Percentiles rank a stretch among this genome's conserved stretches.
Conservation (phyloP, 2,329 filamentous ascomycete genomes). For the Nectriaceae sp. region DNA sequence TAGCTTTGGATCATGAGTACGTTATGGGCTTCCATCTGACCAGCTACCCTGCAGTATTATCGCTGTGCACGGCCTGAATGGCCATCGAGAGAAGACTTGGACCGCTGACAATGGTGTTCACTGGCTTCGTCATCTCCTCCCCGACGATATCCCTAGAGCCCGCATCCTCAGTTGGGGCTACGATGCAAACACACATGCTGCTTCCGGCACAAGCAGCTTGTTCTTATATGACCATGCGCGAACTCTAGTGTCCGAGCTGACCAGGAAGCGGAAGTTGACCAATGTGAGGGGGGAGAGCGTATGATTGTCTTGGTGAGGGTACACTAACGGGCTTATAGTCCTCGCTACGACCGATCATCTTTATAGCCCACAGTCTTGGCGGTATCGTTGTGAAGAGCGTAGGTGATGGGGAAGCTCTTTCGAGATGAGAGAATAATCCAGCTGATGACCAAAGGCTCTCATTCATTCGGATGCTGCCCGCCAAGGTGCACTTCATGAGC, state of each 20-base stretch:
- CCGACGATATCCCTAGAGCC: not conserved
- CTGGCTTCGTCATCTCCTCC: not conserved
- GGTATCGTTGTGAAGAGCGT: constrained; percentile 7
- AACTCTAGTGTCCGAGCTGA: constrained; percentile 1
- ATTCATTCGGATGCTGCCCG: constrained; percentile 6
- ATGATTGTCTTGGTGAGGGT: not conserved
- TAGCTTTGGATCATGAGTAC: not conserved
- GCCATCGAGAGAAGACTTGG: not conserved
- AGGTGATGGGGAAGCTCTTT: too few relatives aligned
- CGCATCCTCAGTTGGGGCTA: constrained; percentile 5
- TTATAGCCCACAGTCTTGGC: constrained; percentile 5
- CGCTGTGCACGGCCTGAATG: not conserved
- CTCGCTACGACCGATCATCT: constrained; percentile 2
- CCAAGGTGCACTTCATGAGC: not conserved
- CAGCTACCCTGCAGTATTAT: not conserved
- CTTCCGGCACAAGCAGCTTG: not conserved
- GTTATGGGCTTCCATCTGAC: not conserved
- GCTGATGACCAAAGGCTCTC: constrained; percentile 1
- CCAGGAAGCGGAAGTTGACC: not conserved
- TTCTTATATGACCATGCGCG: constrained; percentile 2
- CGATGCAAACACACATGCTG: not conserved
- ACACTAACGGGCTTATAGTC: not conserved
- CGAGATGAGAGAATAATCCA: too few relatives aligned
- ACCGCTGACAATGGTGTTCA: not conserved
- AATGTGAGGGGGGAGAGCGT: constrained; percentile 1